phyloP scores from a whole-genome alignment of 306 rosid genomes.

The Vigna hirtella region DNA sequence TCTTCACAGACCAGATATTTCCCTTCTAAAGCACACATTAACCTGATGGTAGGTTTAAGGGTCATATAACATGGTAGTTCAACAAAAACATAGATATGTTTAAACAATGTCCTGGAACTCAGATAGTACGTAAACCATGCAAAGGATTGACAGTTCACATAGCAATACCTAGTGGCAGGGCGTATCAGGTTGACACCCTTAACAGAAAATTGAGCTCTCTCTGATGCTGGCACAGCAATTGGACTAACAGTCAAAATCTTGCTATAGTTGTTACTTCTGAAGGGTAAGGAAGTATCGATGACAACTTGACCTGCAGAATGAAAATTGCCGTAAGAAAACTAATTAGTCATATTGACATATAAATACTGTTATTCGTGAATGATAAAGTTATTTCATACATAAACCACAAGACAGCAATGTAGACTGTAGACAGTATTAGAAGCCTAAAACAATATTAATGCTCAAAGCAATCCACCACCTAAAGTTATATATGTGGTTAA shows the following conservation, averaged over 20 bases:
- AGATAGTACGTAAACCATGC: conserved; percentile 14
- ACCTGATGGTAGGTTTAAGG: conserved; percentile 56
- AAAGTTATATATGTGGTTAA: conserved; percentile 18
- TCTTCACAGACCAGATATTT: conserved; percentile 68
- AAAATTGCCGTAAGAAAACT: conserved; percentile 42
- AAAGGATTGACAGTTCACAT: conserved; percentile 23
- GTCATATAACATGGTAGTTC: conserved; percentile 22
- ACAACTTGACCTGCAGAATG: conserved; percentile 76
- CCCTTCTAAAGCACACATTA: conserved; percentile 90
- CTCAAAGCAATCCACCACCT: conserved; percentile 28
- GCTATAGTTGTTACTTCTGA: conserved; percentile 59
- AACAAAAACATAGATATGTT: conserved; percentile 11
- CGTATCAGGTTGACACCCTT: conserved; percentile 74
- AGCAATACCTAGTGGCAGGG: conserved; percentile 70
- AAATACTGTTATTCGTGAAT: conserved; percentile 20
- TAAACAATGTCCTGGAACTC: conserved; percentile 14
- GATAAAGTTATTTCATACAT: conserved; percentile 5
- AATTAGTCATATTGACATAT: conserved; percentile 13
- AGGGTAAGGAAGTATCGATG: conserved; percentile 74
- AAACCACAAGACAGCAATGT: conserved; percentile 7
- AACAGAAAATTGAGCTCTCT: conserved; percentile 72
- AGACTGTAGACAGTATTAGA: conserved; percentile 23
- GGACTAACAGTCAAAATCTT: conserved; percentile 76
- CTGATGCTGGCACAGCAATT: conserved; percentile 74
- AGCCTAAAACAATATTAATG: conserved; percentile 28